These are phyloP conservation scores for Barnettozyma pratensis DNA, from an alignment of 805 yeast species.

Conservation along the genomic window DNA sequence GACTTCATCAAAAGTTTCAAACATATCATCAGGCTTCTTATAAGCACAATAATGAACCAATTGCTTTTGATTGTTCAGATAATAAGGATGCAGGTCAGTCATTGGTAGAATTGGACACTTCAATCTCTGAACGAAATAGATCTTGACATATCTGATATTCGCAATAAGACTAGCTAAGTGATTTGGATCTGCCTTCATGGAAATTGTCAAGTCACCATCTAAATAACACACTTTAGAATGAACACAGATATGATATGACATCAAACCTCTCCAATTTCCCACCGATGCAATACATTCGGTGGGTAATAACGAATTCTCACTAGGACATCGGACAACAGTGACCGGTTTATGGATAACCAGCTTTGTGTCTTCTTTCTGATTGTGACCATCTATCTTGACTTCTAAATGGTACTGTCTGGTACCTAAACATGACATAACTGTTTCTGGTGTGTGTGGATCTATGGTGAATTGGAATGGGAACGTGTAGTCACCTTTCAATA, in stretches of 20 bases:
- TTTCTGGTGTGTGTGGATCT: conserved; percentile 18
- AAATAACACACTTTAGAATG: conserved; percentile 13
- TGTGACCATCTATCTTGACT: conserved; percentile 2
- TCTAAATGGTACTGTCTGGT: conserved; percentile 13
- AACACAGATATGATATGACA: conserved; percentile 14
- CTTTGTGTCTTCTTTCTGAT: background rate
- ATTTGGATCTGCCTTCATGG: conserved; percentile 9
- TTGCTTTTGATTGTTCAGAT: conserved; percentile 3
- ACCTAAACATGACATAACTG: conserved; percentile 9
- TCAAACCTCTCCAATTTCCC: conserved; percentile 17
- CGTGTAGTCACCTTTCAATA: conserved; percentile 15
- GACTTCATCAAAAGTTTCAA: background rate
- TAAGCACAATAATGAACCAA: background rate
- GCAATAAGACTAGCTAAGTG: background rate
- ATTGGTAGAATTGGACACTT: conserved; percentile 9
- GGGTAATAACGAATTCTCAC: conserved; percentile 8
- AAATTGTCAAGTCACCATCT: conserved; percentile 10
- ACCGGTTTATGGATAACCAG: conserved; percentile 5
- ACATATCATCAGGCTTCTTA: background rate
- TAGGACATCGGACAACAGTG: conserved; percentile 14
- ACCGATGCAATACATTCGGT: conserved; percentile 9
- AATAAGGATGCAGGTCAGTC: background rate
- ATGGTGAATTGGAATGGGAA: conserved; percentile 22
- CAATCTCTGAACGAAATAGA: conserved; percentile 13
- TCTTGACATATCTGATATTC: conserved; percentile 10